Conservation (phyloP, 257 asterid species). For the Solanum peruvianum region DNA sequence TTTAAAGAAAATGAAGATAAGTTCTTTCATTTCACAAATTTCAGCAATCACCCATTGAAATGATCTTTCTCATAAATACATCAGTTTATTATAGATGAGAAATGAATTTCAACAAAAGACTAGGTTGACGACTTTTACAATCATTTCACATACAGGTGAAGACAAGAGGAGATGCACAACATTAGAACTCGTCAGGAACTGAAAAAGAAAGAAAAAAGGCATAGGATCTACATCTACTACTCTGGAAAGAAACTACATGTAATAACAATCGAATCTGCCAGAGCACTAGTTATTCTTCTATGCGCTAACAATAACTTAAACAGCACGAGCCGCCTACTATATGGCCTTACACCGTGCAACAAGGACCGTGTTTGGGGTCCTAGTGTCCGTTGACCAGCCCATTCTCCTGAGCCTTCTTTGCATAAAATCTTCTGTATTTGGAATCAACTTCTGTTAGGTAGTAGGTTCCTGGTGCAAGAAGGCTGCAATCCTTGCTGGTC, state of each 20-base stretch:
- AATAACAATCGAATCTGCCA: background rate
- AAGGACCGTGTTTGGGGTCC: background rate
- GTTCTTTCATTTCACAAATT: background rate
- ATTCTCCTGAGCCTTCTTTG: conserved; percentile 51
- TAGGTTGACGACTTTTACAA: background rate
- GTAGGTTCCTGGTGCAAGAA: conserved; percentile 75
- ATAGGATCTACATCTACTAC: background rate
- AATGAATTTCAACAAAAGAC: background rate
- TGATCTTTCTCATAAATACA: background rate
- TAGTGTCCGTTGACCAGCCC: conserved; percentile 72
- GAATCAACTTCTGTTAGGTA: conserved; percentile 93
- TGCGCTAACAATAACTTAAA: conserved; percentile 15
- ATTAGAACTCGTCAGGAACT: background rate
- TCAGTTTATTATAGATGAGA: background rate
- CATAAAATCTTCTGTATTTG: conserved; percentile 74
- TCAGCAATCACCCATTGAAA: background rate
- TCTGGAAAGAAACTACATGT: background rate
- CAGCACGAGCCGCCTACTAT: conserved; percentile 9
- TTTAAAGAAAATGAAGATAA: background rate
- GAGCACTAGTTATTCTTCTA: conserved; percentile 13
- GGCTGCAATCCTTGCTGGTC: conserved; percentile 76
- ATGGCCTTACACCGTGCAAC: background rate
- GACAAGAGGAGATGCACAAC: background rate
- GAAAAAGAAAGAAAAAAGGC: background rate
- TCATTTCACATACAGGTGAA: background rate